phyloP scores from a whole-genome alignment of 2,329 filamentous ascomycete species.

The Ophiosphaerella korrae region DNA sequence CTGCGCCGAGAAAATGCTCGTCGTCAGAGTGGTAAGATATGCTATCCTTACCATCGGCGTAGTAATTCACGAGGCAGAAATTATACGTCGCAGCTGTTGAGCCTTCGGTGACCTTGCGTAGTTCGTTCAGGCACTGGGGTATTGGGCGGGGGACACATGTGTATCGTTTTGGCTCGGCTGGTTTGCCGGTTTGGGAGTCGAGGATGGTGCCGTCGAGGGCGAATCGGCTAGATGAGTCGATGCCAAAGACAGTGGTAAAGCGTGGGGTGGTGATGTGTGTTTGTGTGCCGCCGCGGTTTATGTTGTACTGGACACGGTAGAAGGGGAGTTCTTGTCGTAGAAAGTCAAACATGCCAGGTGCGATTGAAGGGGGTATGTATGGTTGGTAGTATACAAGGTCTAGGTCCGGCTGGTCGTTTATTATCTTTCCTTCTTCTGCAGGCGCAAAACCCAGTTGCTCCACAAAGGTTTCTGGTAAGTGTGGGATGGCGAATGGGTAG shows the following conservation, averaged over 20 bases:
- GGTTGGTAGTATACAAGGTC: slow-evolving; percentile 78
- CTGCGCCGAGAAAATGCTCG: slow-evolving; percentile 72
- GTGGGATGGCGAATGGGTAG: slow-evolving; percentile 59
- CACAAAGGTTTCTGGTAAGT: slow-evolving; percentile 52
- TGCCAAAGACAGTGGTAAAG: slow-evolving; percentile 66
- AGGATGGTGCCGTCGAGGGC: slow-evolving; percentile 39
- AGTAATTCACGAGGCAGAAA: slow-evolving; percentile 83
- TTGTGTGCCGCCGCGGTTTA: slow-evolving; percentile 67
- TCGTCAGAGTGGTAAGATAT: slow-evolving; percentile 83
- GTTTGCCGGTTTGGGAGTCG: slow-evolving; percentile 51
- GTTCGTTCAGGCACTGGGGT: slow-evolving; percentile 68
- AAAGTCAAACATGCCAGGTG: slow-evolving; percentile 69
- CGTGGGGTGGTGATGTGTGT: slow-evolving; percentile 67
- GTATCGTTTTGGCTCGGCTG: slow-evolving; percentile 56
- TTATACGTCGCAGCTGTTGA: slow-evolving; percentile 73
- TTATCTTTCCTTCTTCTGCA: slow-evolving; percentile 57
- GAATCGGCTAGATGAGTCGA: slow-evolving; percentile 69
- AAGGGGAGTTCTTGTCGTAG: slow-evolving; percentile 74
- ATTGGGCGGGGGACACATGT: slow-evolving; percentile 70
- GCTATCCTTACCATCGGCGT: slow-evolving; percentile 75
- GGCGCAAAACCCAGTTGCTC: slow-evolving; percentile 54
- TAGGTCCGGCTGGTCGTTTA: slow-evolving; percentile 71
- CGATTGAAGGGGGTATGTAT: slow-evolving; percentile 65
- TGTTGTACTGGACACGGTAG: slow-evolving; percentile 75
- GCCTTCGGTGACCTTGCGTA: slow-evolving; percentile 67